Evolutionary conservation across 805 yeast species (phyloP), one percentile per base, ranked within the genome.

Genomic region (Candida qinlingensis): DNA sequence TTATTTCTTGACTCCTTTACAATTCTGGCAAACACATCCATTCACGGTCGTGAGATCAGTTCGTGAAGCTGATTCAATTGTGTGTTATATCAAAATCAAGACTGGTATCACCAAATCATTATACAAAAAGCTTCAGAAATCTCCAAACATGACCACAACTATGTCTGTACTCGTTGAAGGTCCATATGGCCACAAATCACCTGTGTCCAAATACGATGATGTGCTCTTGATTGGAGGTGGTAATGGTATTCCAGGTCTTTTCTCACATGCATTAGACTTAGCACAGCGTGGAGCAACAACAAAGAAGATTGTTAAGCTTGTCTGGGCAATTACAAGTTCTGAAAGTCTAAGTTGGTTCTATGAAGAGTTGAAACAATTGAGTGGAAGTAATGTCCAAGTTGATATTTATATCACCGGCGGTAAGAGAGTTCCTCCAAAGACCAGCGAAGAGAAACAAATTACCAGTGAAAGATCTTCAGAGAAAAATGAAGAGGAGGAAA

Each of bases 21-120:
- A 71, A 44, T 78, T 81, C 60, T 81, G 81, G 80, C 87, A 83
- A 61, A 75, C 83, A 7, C 88, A 84, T 60, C 90, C 90, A 9
- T 83, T 85, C 64, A 81, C 89, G 3, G 63, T 76, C 8, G 66
- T 75, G 35, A 70, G 69, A 42, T 63, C 74, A 6, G 60, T 59
- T 4, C 63, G 62, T 3, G 65, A 67, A 44, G 65, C 64, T 38
- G 64, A 68, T 51, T 62, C 63, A 42, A 58, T 77, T 12, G 62
- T 39, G 5, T 12, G 66, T 9, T 65, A 74, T 46, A 70, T 76
- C 55, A 76, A 74, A 56, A 74, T 70, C 28, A 77, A 78, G 59
- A 68, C 71, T 9, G 87, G 87, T 54, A 63, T 79, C 45, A 79
- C 86, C 28, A 70, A 61, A 41, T 62, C 62, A 12, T 54, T 77